Conservation (phyloP, 768 basidiomycete species). For the Boletus sp. region DNA sequence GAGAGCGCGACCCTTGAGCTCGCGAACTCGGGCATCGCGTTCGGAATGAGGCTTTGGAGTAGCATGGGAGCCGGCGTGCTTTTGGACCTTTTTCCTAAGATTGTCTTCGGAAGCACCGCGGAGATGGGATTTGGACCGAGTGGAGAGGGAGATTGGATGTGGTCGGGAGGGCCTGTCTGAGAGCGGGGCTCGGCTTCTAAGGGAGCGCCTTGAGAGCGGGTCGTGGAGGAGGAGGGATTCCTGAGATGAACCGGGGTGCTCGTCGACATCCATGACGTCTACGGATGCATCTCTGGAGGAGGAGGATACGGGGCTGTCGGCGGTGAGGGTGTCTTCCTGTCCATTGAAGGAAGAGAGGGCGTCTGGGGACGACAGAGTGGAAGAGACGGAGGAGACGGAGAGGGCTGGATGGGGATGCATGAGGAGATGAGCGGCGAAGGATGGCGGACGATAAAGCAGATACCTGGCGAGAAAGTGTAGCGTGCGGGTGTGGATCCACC, state of each 20-base stretch:
- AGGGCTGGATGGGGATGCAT: conserved; percentile 18
- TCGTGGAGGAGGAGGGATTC: conserved; percentile 27
- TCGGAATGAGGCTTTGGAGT: conserved; percentile 25
- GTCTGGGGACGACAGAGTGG: conserved; percentile 32
- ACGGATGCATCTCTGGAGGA: conserved; percentile 33
- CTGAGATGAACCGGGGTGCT: conserved; percentile 20
- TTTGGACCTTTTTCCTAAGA: conserved; percentile 27
- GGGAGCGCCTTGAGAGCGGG: conserved; percentile 22
- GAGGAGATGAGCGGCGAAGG: neutral
- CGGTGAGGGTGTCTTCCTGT: conserved; percentile 27
- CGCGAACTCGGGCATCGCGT: conserved; percentile 30
- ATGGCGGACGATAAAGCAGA: conserved; percentile 4
- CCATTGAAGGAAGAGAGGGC: conserved; percentile 32
- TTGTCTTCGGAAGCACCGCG: conserved; percentile 26
- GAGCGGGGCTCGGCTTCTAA: conserved; percentile 21
- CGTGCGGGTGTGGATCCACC: conserved; percentile 3
- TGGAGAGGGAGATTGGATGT: conserved; percentile 19
- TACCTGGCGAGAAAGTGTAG: neutral
- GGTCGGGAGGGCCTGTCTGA: conserved; percentile 27
- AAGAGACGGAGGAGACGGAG: conserved; percentile 22
- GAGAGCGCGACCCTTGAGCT: conserved; percentile 31
- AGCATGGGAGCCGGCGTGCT: conserved; percentile 17
- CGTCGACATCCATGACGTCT: conserved; percentile 30
- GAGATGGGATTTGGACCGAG: conserved; percentile 25
- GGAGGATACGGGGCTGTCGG: conserved; percentile 30